phyloP scores from a whole-genome alignment of 2,329 filamentous ascomycete genomes.

The Talaromyces atroroseus region DNA sequence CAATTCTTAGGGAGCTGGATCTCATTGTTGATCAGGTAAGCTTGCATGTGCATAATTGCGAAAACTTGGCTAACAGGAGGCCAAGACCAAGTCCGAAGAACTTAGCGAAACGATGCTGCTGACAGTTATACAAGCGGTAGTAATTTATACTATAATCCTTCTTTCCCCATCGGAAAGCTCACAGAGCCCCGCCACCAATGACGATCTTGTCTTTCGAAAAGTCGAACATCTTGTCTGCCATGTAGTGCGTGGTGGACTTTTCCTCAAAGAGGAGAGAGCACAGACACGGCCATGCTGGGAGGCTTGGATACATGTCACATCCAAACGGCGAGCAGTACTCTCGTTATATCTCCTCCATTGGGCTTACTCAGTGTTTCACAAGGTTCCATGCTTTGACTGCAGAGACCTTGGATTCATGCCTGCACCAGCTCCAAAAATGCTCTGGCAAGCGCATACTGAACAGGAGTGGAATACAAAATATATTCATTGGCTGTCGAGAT shows the following conservation, averaged over 20 bases:
- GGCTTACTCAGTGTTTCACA: constrained; percentile 35
- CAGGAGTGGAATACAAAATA: constrained; percentile 30
- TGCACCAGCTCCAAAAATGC: constrained; percentile 34
- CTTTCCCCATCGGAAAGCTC: constrained; percentile 29
- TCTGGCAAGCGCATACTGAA: constrained; percentile 33
- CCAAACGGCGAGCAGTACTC: constrained; percentile 46
- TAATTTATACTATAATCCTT: constrained; percentile 35
- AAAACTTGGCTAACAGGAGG: neutral
- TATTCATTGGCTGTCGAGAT: neutral
- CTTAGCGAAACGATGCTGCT: constrained; percentile 31
- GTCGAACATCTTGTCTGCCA: constrained; percentile 29
- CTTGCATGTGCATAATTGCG: neutral
- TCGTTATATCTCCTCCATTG: constrained; percentile 35
- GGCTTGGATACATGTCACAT: constrained; percentile 47
- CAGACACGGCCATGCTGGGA: constrained; percentile 30
- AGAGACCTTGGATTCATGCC: constrained; percentile 35
- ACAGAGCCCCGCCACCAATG: constrained; percentile 13
- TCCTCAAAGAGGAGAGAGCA: constrained; percentile 31
- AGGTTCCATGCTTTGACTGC: constrained; percentile 31
- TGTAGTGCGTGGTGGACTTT: constrained; percentile 28
- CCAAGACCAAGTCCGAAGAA: constrained; percentile 23
- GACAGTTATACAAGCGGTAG: constrained; percentile 32
- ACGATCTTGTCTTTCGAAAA: constrained; percentile 23
- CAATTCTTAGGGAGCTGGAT: constrained; percentile 29
- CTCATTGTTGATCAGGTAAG: constrained; percentile 27